These are phyloP conservation scores for Exobasidium cylindrosporum DNA, from an alignment of 1,284 basidiomycete genomes.

Conservation along the genomic window DNA sequence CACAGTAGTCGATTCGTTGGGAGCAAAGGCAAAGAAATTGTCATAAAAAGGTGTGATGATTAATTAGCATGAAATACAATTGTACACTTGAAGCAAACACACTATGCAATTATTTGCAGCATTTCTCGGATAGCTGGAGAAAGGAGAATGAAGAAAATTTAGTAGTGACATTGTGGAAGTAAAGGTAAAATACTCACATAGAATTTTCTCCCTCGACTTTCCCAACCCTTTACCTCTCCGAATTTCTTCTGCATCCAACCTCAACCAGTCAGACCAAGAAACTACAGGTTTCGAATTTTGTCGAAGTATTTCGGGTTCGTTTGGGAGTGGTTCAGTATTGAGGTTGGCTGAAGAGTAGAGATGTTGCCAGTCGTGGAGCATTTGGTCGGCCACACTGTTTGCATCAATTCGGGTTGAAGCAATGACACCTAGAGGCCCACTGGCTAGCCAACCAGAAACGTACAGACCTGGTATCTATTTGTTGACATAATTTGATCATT, in stretches of 20 bases:
- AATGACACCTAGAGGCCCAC: constrained; percentile 86
- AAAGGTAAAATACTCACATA: constrained; percentile 21
- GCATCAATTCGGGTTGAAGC: constrained; percentile 93
- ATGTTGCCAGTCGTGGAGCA: constrained; percentile 62
- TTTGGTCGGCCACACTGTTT: constrained; percentile 71
- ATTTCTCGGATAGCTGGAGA: constrained; percentile 28
- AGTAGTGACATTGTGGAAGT: neutral
- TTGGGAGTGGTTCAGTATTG: neutral
- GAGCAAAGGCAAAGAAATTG: constrained; percentile 60
- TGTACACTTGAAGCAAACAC: neutral
- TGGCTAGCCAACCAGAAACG: constrained; percentile 88
- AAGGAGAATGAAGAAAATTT: constrained; percentile 1
- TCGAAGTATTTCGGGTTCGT: constrained; percentile 10
- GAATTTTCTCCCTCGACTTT: constrained; percentile 75
- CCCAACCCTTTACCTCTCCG: constrained; percentile 62
- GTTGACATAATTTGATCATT: neutral
- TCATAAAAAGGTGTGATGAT: constrained; percentile 5
- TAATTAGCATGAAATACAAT: neutral
- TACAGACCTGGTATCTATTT: constrained; percentile 67
- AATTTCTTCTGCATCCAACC: constrained; percentile 67
- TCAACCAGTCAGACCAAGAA: constrained; percentile 69
- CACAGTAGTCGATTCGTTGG: constrained; percentile 85
- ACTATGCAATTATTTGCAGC: constrained; percentile 22
- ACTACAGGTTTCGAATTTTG: constrained; percentile 56
- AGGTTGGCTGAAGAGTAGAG: neutral